Evolutionary conservation across 1,284 basidiomycete genomes (phyloP).

Genomic region (Ganoderma lingzhi): DNA sequence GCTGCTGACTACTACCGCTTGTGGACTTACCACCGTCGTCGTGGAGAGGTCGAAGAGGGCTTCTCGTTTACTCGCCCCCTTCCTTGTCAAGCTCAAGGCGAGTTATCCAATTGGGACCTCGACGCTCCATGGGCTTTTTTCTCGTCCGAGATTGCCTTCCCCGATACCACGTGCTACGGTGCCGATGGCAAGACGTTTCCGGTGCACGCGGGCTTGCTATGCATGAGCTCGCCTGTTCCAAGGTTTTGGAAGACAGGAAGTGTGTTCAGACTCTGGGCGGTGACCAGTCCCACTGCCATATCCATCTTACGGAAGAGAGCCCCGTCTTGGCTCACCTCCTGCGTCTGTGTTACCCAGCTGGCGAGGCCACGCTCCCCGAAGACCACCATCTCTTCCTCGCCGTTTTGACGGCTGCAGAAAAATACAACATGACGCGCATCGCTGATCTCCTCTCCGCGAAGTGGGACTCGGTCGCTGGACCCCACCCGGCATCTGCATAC

Average conservation of each 20-base stretch:
- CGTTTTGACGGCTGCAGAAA: constrained; percentile 33
- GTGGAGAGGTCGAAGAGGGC: constrained; percentile 7
- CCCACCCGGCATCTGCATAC: constrained; percentile 24
- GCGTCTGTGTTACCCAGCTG: constrained; percentile 13
- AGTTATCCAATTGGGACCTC: not conserved
- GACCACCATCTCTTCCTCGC: not conserved
- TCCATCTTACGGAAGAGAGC: not conserved
- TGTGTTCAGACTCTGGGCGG: not conserved
- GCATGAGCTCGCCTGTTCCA: constrained; percentile 49
- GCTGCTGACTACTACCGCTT: constrained; percentile 32
- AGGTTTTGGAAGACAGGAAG: not conserved
- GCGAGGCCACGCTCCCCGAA: constrained; percentile 9
- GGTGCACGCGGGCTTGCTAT: constrained; percentile 52
- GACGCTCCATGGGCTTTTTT: constrained; percentile 6
- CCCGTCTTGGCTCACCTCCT: constrained; percentile 3
- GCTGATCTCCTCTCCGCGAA: not conserved
- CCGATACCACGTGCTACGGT: constrained; percentile 55
- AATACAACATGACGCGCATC: constrained; percentile 32
- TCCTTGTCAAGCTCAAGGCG: not conserved
- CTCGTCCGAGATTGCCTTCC: constrained; percentile 9
- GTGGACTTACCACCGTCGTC: constrained; percentile 15
- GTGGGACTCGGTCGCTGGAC: not conserved
- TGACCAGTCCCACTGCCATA: not conserved
- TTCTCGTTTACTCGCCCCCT: constrained; percentile 12
- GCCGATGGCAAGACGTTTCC: constrained; percentile 55